Evolutionary conservation across 2,329 filamentous ascomycete genomes (phyloP).

Genomic region (Fusarium gaditjirri): DNA sequence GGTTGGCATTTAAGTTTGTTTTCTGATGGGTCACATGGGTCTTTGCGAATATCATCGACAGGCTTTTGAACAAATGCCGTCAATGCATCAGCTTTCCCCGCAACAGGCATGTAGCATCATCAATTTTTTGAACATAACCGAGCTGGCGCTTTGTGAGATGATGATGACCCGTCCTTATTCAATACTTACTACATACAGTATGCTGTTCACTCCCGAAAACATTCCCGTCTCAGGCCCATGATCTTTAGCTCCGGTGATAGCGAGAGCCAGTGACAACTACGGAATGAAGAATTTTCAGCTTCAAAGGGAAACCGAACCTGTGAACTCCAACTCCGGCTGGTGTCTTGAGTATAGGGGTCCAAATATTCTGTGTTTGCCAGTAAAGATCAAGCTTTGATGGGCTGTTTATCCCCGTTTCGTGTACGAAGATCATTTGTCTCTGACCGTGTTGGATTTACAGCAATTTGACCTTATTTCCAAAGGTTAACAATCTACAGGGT

Average conservation of each 20-base stretch:
- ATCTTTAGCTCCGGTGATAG: slow-evolving; percentile 27
- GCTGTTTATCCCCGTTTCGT: slow-evolving; percentile 18
- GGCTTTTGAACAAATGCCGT: neutral
- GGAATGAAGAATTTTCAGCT: slow-evolving; percentile 23
- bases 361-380: neutral
- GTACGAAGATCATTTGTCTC: neutral
- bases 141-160: neutral
- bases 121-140: slow-evolving; percentile 1
- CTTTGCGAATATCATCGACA: slow-evolving; percentile 5
- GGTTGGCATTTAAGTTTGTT: slow-evolving; percentile 1
- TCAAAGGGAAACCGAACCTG: slow-evolving; percentile 25
- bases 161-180: slow-evolving; percentile 18
- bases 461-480: neutral
- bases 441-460: neutral
- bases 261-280: slow-evolving; percentile 13
- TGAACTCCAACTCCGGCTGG: slow-evolving; percentile 20
- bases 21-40: neutral
- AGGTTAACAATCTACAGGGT: neutral
- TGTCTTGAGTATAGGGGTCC: slow-evolving; percentile 8
- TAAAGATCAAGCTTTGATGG: neutral
- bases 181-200: neutral
- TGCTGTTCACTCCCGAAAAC: neutral
- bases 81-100: slow-evolving; percentile 15
- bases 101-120: slow-evolving; percentile 11
- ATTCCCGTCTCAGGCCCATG: slow-evolving; percentile 1